Base-by-base conservation (phyloP, 768 basidiomycete species). In the Pisolithus sp. region DNA sequence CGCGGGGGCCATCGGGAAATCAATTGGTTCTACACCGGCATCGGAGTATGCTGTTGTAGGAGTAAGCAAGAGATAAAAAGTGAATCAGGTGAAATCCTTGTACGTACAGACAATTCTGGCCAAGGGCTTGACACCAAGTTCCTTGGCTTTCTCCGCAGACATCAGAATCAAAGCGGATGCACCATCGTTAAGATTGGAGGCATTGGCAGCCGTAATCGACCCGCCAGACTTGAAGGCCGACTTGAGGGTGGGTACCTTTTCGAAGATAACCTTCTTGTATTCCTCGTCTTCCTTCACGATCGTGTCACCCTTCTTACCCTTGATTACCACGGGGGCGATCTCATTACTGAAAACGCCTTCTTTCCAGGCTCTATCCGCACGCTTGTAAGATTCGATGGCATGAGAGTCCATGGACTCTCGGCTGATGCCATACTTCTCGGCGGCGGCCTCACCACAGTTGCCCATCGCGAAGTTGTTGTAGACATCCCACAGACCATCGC, bases 381-480 rank as follows among this genome's bases (percentile, higher is more conserved):
- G 92, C 67, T 83, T 83, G 75, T 98, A 99, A 3, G 95, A 96
- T 58, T 93, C 91, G 63, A 97, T 85, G 56, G 92, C 92, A 71
- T 93, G 93, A 18, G 79, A 75, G 68, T 99, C 96, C 68, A 89
- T 86, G 24, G 85, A 78, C 70, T 94, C 88, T 41, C 96, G 87
- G 49, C 83, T 77, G 70, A 99, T 94, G 37, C 73, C 71, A 68
- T 85, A 76, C 69, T 93, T 93, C 58, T 78, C 80, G 15, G 93
- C 91, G 26, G 89, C 82, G 60, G 75, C 66, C 72, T 99, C 96
- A 60, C 83, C 95, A 67, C 95, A 98, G 78, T 91, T 91, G 52
- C 96, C 96, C 96, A 99, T 99, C 28, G 93, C 85, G 65, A 92
- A 89, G 71, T 97, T 85, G 78, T 96, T 93, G 80, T 93, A 96